Percentiles rank a stretch among this genome's conserved stretches.
Conservation (phyloP, 306 rosid species). For the Lotus japonicus region DNA sequence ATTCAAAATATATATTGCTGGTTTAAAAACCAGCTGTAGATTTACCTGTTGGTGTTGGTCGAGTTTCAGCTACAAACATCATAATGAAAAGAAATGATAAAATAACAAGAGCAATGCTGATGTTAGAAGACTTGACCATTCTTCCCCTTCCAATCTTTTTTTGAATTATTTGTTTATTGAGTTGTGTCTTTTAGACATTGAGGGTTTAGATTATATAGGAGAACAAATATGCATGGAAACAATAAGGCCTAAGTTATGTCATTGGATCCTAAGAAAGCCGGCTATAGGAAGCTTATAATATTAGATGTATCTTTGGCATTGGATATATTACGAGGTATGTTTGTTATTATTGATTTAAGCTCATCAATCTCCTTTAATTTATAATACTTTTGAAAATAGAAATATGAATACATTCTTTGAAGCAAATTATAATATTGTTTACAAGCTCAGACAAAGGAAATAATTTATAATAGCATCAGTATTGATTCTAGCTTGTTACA, state of each 20-base stretch:
- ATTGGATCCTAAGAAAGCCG: slow-evolving; percentile 10
- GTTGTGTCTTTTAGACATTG: neutral
- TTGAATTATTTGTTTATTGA: neutral
- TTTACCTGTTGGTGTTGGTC: slow-evolving; percentile 11
- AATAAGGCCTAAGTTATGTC: neutral
- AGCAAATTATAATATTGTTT: too few relatives aligned
- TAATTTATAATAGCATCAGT: neutral
- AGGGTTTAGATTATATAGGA: slow-evolving; percentile 9
- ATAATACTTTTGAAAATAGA: too few relatives aligned
- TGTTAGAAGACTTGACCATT: slow-evolving; percentile 14
- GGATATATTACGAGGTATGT: neutral
- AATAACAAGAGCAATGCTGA: neutral
- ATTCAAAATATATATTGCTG: neutral
- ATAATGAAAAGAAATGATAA: slow-evolving; percentile 1
- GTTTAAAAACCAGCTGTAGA: neutral
- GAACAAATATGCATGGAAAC: neutral
- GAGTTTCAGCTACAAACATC: neutral
- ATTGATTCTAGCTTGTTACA: neutral
- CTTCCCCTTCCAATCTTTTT: neutral
- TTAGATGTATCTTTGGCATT: neutral
- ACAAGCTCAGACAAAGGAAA: too few relatives aligned
- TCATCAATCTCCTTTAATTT: too few relatives aligned
- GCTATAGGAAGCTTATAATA: neutral
- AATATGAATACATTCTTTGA: too few relatives aligned
- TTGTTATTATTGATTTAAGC: neutral